phyloP scores from a whole-genome alignment of 768 basidiomycete species.

The Nidula microcarpa region DNA sequence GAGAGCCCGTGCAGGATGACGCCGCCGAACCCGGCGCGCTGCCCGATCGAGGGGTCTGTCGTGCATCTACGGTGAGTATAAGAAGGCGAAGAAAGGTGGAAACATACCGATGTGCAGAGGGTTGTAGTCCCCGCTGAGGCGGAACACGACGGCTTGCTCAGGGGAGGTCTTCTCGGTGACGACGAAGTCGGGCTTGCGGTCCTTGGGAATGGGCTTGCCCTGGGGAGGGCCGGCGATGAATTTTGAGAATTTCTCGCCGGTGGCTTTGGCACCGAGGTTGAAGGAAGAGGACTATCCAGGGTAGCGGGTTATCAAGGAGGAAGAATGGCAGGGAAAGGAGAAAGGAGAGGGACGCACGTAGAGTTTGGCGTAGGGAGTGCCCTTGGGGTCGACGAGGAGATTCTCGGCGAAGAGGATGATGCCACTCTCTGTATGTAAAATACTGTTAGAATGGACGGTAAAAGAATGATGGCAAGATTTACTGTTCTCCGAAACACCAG shows the following conservation, averaged over 20 bases:
- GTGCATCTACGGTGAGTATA: background rate
- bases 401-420: slow-evolving; percentile 68
- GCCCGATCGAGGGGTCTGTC: slow-evolving; percentile 71
- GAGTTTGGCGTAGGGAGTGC: slow-evolving; percentile 57
- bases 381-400: slow-evolving; percentile 58
- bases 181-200: slow-evolving; percentile 57
- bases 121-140: slow-evolving; percentile 78
- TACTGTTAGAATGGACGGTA: background rate
- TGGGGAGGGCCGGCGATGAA: slow-evolving; percentile 56
- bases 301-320: background rate
- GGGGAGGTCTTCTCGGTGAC: slow-evolving; percentile 59
- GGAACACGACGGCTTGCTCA: slow-evolving; percentile 68
- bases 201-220: slow-evolving; percentile 58
- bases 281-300: slow-evolving; percentile 54
- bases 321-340: background rate
- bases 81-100: background rate
- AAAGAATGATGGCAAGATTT: slow-evolving; percentile 15
- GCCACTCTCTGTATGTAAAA: slow-evolving; percentile 54
- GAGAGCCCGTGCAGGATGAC: slow-evolving; percentile 85
- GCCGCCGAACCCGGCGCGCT: slow-evolving; percentile 74
- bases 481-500: slow-evolving; percentile 83
- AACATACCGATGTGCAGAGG: slow-evolving; percentile 67
- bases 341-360: slow-evolving; percentile 35
- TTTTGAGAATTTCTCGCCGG: slow-evolving; percentile 60
- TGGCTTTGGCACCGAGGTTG: slow-evolving; percentile 65